phyloP scores from a whole-genome alignment of 768 basidiomycete species.

The Phanerochaete carnosa region DNA sequence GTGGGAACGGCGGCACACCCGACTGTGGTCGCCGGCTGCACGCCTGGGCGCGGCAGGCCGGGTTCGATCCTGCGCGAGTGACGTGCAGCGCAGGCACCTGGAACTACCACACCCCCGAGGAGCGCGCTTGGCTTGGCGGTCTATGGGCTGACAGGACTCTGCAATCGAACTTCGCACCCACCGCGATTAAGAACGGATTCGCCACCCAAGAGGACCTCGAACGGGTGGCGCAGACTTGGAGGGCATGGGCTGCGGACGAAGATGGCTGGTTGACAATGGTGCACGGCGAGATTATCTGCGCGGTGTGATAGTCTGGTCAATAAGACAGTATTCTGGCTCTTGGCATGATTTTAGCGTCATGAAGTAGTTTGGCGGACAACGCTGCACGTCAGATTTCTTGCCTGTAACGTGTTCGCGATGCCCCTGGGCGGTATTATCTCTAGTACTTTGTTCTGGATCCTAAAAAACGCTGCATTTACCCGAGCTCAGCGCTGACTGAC shows the following conservation, averaged over 20 bases:
- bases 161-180: constrained; percentile 29
- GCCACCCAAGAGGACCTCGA: constrained; percentile 19
- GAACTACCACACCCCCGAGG: constrained; percentile 35
- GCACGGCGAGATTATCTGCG: constrained; percentile 7
- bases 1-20: constrained; percentile 35
- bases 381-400: too few relatives aligned
- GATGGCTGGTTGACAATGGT: constrained; percentile 11
- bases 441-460: too few relatives aligned
- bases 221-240: constrained; percentile 3
- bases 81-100: constrained; percentile 29
- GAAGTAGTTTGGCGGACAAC: not conserved
- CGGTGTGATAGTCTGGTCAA: constrained; percentile 1
- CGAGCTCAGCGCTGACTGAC: too few relatives aligned
- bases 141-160: constrained; percentile 37
- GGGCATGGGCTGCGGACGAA: constrained; percentile 1
- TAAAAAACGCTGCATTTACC: too few relatives aligned
- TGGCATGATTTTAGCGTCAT: too few relatives aligned
- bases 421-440: too few relatives aligned
- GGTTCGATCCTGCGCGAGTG: constrained; percentile 28
- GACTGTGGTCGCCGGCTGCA: constrained; percentile 36
- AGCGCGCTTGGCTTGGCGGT: constrained; percentile 36
- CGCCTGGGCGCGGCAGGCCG: constrained; percentile 37
- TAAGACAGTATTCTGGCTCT: too few relatives aligned
- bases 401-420: too few relatives aligned
- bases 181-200: constrained; percentile 27